Evolutionary conservation across 1,284 basidiomycete species (phyloP).

Genomic region (Meira miltonrushii): DNA sequence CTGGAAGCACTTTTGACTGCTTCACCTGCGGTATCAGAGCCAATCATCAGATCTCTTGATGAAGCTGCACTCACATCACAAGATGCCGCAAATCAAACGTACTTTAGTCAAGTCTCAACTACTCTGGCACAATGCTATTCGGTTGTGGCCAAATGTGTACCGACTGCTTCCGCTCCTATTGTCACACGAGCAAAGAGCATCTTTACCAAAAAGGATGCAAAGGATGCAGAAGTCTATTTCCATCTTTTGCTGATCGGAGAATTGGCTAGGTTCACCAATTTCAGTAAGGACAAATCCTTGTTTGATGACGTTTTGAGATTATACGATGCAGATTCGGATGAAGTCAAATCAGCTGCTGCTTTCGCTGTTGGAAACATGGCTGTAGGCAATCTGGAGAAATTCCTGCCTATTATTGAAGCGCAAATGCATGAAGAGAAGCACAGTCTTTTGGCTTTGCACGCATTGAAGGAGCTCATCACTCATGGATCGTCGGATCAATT

Average conservation of each 20-base stretch:
- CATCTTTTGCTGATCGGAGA: slow-evolving; percentile 37
- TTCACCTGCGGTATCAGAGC: slow-evolving; percentile 56
- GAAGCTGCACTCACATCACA: slow-evolving; percentile 8
- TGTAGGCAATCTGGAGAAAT: slow-evolving; percentile 77
- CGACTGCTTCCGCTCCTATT: slow-evolving; percentile 20
- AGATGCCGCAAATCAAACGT: slow-evolving; percentile 3
- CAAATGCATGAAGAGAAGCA: slow-evolving; percentile 61
- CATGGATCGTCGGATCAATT: slow-evolving; percentile 79
- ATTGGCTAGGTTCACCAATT: slow-evolving; percentile 34
- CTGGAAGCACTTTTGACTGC: slow-evolving; percentile 73
- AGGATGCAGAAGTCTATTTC: slow-evolving; percentile 34
- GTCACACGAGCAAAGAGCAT: slow-evolving; percentile 15
- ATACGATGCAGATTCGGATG: slow-evolving; percentile 29
- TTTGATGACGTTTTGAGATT: slow-evolving; percentile 30
- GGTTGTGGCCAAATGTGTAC: slow-evolving; percentile 28
- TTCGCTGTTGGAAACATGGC: slow-evolving; percentile 74
- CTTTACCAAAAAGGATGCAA: slow-evolving; percentile 4
- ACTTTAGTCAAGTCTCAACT: slow-evolving; percentile 22
- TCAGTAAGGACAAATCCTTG: slow-evolving; percentile 18
- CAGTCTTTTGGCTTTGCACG: slow-evolving; percentile 68
- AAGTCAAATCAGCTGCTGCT: slow-evolving; percentile 38
- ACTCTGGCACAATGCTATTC: slow-evolving; percentile 41
- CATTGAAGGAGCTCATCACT: slow-evolving; percentile 90
- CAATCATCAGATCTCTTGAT: slow-evolving; percentile 13
- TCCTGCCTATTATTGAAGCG: slow-evolving; percentile 77